These are phyloP conservation scores for Candida pseudofarinosa DNA, from an alignment of 805 yeast species.

Conservation along the genomic window DNA sequence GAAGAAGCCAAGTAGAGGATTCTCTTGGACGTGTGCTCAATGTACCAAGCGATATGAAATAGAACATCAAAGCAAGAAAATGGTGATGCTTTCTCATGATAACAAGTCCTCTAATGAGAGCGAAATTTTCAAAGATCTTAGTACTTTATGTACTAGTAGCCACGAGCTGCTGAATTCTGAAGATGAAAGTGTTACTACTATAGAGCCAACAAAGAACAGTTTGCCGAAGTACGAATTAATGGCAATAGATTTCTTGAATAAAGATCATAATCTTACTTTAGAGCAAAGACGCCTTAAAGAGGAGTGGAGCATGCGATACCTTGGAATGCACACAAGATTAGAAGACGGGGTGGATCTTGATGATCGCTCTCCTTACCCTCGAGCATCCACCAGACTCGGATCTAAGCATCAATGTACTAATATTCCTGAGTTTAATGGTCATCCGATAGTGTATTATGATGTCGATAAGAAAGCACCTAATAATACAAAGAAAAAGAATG, in stretches of 20 bases:
- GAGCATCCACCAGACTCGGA: conserved; percentile 76
- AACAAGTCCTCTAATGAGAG: conserved; percentile 37
- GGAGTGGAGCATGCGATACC: conserved; percentile 78
- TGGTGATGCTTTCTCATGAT: conserved; percentile 39
- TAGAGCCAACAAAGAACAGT: conserved; percentile 1
- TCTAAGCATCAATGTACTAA: conserved; percentile 67
- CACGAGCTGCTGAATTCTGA: conserved; percentile 4
- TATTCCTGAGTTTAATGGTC: conserved; percentile 61
- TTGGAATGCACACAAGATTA: conserved; percentile 68
- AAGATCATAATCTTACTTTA: conserved; percentile 39
- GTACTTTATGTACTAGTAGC: conserved; percentile 7
- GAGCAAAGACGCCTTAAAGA: conserved; percentile 52
- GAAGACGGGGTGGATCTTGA: conserved; percentile 77
- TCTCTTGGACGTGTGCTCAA: conserved; percentile 84
- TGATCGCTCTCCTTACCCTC: conserved; percentile 70
- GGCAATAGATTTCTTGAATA: conserved; percentile 50
- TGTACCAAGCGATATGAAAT: conserved; percentile 62
- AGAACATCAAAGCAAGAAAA: conserved; percentile 35
- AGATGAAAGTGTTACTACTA: conserved; percentile 6
- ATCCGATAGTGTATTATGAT: conserved; percentile 66
- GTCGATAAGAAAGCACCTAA: conserved; percentile 12
- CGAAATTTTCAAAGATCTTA: conserved; percentile 24
- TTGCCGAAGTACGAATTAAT: conserved; percentile 54
- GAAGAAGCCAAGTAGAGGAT: conserved; percentile 79
- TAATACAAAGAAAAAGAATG: conserved; percentile 7